Evolutionary conservation across 179 eudicot species (phyloP).

Genomic region (Beta lomatogona): DNA sequence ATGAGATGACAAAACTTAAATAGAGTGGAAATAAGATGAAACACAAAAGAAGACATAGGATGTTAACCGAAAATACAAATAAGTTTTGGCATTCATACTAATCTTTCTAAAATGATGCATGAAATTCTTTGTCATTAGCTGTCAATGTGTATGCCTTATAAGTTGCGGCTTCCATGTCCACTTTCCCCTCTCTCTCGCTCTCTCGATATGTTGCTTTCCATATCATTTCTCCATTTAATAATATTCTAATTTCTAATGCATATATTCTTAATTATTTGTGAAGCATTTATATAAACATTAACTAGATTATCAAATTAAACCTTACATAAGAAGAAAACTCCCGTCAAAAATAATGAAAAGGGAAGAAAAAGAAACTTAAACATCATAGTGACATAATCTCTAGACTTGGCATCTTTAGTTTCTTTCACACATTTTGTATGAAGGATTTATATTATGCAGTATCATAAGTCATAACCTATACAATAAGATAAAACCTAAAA

Average conservation of each 20-base stretch:
- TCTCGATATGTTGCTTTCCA: neutral
- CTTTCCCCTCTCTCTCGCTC: neutral
- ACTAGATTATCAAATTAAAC: neutral
- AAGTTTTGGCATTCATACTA: neutral
- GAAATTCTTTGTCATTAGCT: neutral
- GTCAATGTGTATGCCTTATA: conserved; percentile 8
- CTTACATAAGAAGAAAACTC: neutral
- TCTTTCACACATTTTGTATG: neutral
- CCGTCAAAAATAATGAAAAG: too few species aligned
- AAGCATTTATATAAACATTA: too few species aligned
- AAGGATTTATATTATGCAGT: too few species aligned
- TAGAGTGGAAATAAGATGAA: too few species aligned
- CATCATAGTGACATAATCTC: conserved; percentile 1
- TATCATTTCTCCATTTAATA: neutral
- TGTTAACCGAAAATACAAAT: neutral
- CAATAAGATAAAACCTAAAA: neutral
- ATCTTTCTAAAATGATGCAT: neutral
- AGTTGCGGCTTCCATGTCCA: conserved; percentile 19
- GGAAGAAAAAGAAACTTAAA: neutral
- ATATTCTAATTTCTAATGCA: too few species aligned
- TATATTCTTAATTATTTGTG: too few species aligned
- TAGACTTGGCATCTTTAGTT: neutral
- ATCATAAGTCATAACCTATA: neutral
- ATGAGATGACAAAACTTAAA: too few species aligned
- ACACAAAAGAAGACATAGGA: too few species aligned